Percentiles rank a stretch among this genome's conserved stretches.
These are phyloP conservation scores for Acanthamoeba sp. DNA, from an alignment of 208 protist genomes.

Conservation along the genomic window DNA sequence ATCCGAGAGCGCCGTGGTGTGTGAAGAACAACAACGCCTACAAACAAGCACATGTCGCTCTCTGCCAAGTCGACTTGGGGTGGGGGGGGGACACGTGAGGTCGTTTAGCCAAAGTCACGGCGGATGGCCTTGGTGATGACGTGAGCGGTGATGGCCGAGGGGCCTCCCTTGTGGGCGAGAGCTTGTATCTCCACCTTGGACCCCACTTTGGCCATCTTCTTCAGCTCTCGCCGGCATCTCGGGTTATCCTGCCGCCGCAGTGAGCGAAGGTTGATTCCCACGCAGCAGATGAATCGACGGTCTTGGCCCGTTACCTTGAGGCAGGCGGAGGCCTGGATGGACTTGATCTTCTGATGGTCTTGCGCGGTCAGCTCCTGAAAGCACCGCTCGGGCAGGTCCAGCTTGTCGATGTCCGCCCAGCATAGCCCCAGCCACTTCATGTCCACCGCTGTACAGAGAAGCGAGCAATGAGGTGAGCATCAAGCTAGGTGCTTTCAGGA, in stretches of 20 bases:
- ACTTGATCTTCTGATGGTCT: not conserved
- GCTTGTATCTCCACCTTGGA: constrained; percentile 64
- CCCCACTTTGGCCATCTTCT: not conserved
- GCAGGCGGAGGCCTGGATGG: constrained; percentile 20
- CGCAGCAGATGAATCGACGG: not conserved
- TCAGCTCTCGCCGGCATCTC: not conserved
- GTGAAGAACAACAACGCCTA: not conserved
- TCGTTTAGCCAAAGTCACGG: not conserved
- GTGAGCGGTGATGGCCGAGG: not conserved
- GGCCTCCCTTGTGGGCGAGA: not conserved
- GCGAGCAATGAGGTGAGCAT: not conserved
- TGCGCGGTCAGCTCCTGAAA: not conserved
- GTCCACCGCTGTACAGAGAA: constrained; percentile 26
- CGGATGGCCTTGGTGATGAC: constrained; percentile 58
- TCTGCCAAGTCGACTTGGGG: no score
- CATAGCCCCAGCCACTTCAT: constrained; percentile 66
- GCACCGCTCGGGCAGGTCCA: not conserved
- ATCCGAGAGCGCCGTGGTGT: no score
- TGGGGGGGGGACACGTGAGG: no score
- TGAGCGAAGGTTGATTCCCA: not conserved
- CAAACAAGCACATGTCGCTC: no score
- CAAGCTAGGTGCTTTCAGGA: not conserved
- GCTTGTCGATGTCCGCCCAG: not conserved
- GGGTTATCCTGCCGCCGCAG: not conserved
- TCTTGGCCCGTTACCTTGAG: no score